Percentiles rank a stretch among this genome's conserved stretches.
These are phyloP conservation scores for Hortaea sp. DNA, from an alignment of 2,329 filamentous ascomycete genomes.

Conservation along the genomic window DNA sequence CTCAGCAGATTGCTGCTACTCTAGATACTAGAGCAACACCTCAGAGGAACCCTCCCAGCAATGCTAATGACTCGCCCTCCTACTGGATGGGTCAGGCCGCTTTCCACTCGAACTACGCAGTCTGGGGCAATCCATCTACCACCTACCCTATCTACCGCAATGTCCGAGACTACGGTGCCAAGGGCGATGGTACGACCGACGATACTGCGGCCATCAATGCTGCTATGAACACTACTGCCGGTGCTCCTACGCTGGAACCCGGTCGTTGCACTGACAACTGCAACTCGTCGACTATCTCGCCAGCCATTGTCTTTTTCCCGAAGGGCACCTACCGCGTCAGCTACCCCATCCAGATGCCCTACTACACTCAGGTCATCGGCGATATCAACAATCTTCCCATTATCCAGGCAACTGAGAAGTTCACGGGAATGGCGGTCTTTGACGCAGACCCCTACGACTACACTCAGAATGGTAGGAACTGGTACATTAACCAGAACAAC, in stretches of 20 bases:
- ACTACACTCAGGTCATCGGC: constrained; percentile 52
- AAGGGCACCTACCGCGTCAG: constrained; percentile 49
- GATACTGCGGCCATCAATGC: constrained; percentile 46
- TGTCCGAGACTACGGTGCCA: constrained; percentile 32
- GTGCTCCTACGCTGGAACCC: constrained; percentile 12
- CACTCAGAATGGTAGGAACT: constrained; percentile 37
- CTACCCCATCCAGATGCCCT: constrained; percentile 47
- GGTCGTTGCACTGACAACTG: constrained; percentile 39
- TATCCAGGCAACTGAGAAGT: constrained; percentile 37
- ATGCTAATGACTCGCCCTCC: constrained; percentile 25
- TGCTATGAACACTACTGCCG: constrained; percentile 31
- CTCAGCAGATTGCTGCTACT: constrained; percentile 4
- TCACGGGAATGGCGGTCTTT: constrained; percentile 78
- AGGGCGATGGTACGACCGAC: constrained; percentile 52
- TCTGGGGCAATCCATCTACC: constrained; percentile 49
- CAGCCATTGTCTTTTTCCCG: constrained; percentile 46
- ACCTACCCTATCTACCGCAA: constrained; percentile 53
- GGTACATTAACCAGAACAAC: constrained; percentile 46
- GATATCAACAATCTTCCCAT: constrained; percentile 46
- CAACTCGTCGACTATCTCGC: constrained; percentile 53
- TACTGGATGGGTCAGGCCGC: constrained; percentile 67
- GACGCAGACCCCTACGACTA: constrained; percentile 73
- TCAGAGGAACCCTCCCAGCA: constrained; percentile 8
- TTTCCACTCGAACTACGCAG: constrained; percentile 51
- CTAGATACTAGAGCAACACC: constrained; percentile 13